Percentiles rank a stretch among this genome's conserved stretches.
These are phyloP conservation scores for Amorphotheca resinae DNA, from an alignment of 495 filamentous ascomycete genomes.

Conservation along the genomic window DNA sequence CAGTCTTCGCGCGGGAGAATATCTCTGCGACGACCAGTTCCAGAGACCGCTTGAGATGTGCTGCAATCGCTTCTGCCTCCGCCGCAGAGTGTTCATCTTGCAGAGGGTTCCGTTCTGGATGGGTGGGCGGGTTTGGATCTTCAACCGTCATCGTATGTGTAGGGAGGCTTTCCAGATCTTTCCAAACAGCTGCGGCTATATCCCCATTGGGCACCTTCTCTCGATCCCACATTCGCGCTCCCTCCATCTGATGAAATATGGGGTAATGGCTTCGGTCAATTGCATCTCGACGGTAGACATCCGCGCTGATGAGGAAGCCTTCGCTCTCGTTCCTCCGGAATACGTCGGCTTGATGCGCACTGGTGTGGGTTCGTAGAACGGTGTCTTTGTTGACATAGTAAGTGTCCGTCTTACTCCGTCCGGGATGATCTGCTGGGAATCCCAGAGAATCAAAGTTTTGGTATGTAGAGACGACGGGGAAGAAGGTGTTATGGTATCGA, in stretches of 20 bases:
- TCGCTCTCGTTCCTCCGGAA: constrained; percentile 62
- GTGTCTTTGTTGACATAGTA: constrained; percentile 87
- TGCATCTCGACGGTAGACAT: constrained; percentile 92
- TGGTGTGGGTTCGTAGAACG: constrained; percentile 84
- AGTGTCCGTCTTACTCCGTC: constrained; percentile 77
- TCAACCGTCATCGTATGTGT: constrained; percentile 62
- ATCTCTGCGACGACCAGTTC: constrained; percentile 83
- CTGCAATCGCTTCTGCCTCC: constrained; percentile 71
- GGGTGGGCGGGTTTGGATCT: constrained; percentile 70
- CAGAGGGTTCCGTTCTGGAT: constrained; percentile 72
- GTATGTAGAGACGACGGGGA: constrained; percentile 70
- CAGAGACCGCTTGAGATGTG: constrained; percentile 80
- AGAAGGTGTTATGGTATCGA: constrained; percentile 61
- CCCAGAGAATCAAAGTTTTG: constrained; percentile 96
- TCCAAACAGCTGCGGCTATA: constrained; percentile 48
- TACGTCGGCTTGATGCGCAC: constrained; percentile 79
- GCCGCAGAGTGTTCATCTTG: constrained; percentile 56
- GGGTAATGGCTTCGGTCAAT: constrained; percentile 93
- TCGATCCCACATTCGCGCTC: constrained; percentile 81
- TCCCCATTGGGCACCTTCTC: constrained; percentile 40
- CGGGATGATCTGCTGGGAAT: constrained; percentile 82
- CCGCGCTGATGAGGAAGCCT: constrained; percentile 85
- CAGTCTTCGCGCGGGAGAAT: constrained; percentile 65
- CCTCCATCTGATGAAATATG: constrained; percentile 98
- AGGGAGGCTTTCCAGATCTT: constrained; percentile 49